Evolutionary conservation across 768 basidiomycete species (phyloP).

Genomic region (Podaxis sp.): DNA sequence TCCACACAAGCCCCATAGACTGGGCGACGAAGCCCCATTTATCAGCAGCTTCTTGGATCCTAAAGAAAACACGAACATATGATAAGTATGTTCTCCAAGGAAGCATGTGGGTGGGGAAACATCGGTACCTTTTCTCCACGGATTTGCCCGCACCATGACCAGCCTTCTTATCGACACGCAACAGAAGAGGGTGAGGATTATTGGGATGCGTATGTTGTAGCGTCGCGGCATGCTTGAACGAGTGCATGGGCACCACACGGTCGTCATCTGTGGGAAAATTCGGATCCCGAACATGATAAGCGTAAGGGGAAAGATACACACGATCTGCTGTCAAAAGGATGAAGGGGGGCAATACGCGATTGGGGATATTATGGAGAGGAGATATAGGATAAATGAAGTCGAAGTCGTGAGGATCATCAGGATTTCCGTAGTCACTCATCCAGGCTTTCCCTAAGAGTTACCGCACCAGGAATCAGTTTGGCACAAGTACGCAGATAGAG

Average conservation of each 20-base stretch:
- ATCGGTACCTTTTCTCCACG: constrained; percentile 59
- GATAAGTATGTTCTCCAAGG: neutral
- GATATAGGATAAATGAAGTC: constrained; percentile 83
- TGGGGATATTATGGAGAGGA: constrained; percentile 74
- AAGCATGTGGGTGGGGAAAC: neutral
- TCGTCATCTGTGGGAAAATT: constrained; percentile 59
- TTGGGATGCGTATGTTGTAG: constrained; percentile 63
- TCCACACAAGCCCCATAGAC: constrained; percentile 53
- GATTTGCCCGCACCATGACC: constrained; percentile 83
- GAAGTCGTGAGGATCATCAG: constrained; percentile 74
- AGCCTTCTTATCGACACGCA: constrained; percentile 78
- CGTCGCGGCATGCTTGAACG: constrained; percentile 81
- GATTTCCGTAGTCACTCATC: constrained; percentile 78
- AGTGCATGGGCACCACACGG: constrained; percentile 84
- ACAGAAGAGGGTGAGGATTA: constrained; percentile 71
- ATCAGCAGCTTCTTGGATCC: constrained; percentile 75
- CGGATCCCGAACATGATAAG: neutral
- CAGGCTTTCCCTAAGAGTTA: constrained; percentile 60
- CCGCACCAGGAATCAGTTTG: constrained; percentile 5
- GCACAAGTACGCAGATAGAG: neutral
- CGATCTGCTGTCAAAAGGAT: constrained; percentile 83
- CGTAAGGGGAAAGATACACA: constrained; percentile 35
- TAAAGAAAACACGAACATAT: constrained; percentile 27
- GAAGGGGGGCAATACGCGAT: constrained; percentile 63
- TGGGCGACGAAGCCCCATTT: constrained; percentile 78